phyloP scores from a whole-genome alignment of 202 grass and related monocot genomes.

The Elaeis oleifera region DNA sequence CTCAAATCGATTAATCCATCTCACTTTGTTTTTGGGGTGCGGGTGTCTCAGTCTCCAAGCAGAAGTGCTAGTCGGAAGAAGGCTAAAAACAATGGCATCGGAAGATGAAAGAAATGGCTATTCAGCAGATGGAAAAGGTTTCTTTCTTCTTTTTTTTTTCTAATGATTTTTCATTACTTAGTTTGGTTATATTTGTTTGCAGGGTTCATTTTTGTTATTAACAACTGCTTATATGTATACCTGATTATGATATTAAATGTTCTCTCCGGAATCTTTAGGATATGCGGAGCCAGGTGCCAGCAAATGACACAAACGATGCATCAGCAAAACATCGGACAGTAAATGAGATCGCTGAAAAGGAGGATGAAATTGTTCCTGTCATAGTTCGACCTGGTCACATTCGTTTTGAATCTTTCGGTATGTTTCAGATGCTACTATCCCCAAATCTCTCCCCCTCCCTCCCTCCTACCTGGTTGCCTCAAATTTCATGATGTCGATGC shows the following conservation, averaged over 20 bases:
- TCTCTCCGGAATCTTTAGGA: slow-evolving; percentile 21
- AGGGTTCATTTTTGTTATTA: slow-evolving; percentile 18
- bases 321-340: slow-evolving; percentile 37
- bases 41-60: slow-evolving; percentile 28
- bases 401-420: slow-evolving; percentile 78
- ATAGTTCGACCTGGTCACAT: slow-evolving; percentile 83
- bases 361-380: slow-evolving; percentile 58
- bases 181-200: slow-evolving; percentile 18
- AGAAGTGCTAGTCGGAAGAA: slow-evolving; percentile 66
- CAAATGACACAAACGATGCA: slow-evolving; percentile 27
- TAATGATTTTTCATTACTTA: slow-evolving; percentile 18
- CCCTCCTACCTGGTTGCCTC: no score
- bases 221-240: slow-evolving; percentile 13
- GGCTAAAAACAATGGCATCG: slow-evolving; percentile 30
- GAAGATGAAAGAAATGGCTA: slow-evolving; percentile 6
- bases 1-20: slow-evolving; percentile 1
- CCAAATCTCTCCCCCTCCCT: no score
- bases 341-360: slow-evolving; percentile 37
- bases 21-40: neutral
- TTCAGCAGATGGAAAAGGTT: slow-evolving; percentile 41
- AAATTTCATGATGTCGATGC: no score
- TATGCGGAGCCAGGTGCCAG: slow-evolving; percentile 23
- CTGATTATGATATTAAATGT: neutral
- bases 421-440: slow-evolving; percentile 10
- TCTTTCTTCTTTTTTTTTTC: slow-evolving; percentile 3